A percentile compares a stretch with the other conserved stretches of the same genome.
Conservation (phyloP, 352 stramenopile genomes). For the Phytophthora niederhauseri region DNA sequence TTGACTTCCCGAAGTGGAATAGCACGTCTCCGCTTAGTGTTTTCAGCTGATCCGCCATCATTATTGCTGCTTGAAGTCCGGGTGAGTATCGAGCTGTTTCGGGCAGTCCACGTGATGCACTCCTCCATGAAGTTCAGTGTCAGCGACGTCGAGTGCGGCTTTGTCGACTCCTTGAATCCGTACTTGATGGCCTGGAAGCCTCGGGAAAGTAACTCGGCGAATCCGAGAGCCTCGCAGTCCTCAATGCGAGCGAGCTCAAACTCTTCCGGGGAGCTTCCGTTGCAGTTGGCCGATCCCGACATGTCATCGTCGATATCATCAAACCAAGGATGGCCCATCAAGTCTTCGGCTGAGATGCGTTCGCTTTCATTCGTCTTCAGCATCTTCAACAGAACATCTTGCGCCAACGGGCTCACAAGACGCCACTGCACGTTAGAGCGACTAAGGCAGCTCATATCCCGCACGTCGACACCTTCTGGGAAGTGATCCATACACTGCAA, state of each 20-base stretch:
- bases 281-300: background rate
- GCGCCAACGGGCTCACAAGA: constrained; percentile 51
- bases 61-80: constrained; percentile 10
- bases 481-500: constrained; percentile 74
- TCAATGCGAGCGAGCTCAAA: constrained; percentile 39
- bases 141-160: constrained; percentile 51
- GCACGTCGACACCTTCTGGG: constrained; percentile 62
- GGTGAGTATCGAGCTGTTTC: constrained; percentile 20
- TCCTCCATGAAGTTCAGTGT: constrained; percentile 62
- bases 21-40: constrained; percentile 13
- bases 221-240: constrained; percentile 66
- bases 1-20: constrained; percentile 60
- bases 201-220: constrained; percentile 65
- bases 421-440: constrained; percentile 64
- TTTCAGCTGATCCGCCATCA: constrained; percentile 2
- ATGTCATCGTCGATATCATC: constrained; percentile 22
- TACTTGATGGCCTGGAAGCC: constrained; percentile 74
- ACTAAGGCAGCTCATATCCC: constrained; percentile 82
- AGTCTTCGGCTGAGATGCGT: constrained; percentile 64
- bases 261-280: constrained; percentile 3
- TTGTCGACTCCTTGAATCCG: constrained; percentile 46
- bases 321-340: constrained; percentile 76
- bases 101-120: constrained; percentile 62
- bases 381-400: constrained; percentile 73
- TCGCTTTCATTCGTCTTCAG: constrained; percentile 51